A percentile compares a stretch with the other conserved stretches of the same genome.
Conservation (phyloP, 306 rosid species). For the Quercus alba region DNA sequence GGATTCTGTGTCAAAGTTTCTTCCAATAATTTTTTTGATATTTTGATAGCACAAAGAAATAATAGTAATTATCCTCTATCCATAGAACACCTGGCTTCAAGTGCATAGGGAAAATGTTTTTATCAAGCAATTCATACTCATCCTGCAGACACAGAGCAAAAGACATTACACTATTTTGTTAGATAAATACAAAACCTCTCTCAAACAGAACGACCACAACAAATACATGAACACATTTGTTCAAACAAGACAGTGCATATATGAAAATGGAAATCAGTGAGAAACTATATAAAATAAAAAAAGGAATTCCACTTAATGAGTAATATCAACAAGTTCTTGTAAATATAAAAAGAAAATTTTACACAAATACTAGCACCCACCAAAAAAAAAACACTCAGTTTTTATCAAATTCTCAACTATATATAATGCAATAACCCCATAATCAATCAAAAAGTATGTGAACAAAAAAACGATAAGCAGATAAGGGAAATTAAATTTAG, state of each 20-base stretch:
- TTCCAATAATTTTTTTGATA: constrained; percentile 62
- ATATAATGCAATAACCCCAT: neutral
- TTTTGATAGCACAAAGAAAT: constrained; percentile 76
- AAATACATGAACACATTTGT: too few relatives aligned
- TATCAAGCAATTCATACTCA: constrained; percentile 78
- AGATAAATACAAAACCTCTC: constrained; percentile 3
- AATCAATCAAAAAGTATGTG: constrained; percentile 1
- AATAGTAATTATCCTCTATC: constrained; percentile 76
- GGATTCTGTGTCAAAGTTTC: constrained; percentile 28
- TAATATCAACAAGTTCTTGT: neutral
- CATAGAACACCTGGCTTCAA: constrained; percentile 85
- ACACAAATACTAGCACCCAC: neutral
- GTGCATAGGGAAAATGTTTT: constrained; percentile 79
- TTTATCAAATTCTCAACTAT: neutral
- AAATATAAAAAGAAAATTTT: neutral
- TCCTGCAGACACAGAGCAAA: constrained; percentile 47
- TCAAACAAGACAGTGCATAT: too few relatives aligned
- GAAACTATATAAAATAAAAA: too few relatives aligned
- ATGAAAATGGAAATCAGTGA: too few relatives aligned
- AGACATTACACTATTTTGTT: constrained; percentile 9
- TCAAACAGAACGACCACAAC: neutral
- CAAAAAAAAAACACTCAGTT: neutral
- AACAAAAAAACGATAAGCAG: neutral
- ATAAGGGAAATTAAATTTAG: neutral
- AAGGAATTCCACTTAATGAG: too few relatives aligned